These are phyloP conservation scores for Colletotrichum filicis DNA, from an alignment of 2,329 filamentous ascomycete genomes.

Conservation along the genomic window DNA sequence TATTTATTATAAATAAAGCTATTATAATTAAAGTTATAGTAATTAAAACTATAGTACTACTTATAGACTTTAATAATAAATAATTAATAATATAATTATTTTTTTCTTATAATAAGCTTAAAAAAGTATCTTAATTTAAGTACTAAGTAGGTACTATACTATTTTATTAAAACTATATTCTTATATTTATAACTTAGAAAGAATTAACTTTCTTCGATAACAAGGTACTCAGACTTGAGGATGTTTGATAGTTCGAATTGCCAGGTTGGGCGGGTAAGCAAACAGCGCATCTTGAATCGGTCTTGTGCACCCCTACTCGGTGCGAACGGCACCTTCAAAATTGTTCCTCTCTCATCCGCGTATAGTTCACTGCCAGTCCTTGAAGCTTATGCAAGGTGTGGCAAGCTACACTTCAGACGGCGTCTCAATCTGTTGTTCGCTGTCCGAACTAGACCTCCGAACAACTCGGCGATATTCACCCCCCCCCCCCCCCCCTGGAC, in stretches of 20 bases:
- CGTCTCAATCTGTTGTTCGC: conserved; percentile 19
- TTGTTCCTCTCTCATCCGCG: background rate
- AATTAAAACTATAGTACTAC: too few species aligned
- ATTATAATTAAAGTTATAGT: too few species aligned
- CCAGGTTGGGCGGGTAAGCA: background rate
- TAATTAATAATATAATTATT: too few species aligned
- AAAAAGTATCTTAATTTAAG: too few species aligned
- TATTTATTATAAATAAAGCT: too few species aligned
- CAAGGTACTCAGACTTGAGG: too few species aligned
- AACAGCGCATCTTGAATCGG: background rate
- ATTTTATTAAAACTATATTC: too few species aligned
- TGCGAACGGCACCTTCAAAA: background rate
- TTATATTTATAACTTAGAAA: too few species aligned
- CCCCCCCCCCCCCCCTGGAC: background rate
- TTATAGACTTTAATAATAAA: too few species aligned
- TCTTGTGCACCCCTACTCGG: background rate
- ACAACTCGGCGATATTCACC: conserved; percentile 13
- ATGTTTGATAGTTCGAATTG: background rate
- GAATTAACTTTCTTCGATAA: too few species aligned
- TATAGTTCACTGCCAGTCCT: background rate
- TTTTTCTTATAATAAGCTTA: too few species aligned
- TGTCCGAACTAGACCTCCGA: background rate
- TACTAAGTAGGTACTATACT: too few species aligned
- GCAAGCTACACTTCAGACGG: conserved; percentile 19
- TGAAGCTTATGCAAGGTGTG: conserved; percentile 12